phyloP scores from a whole-genome alignment of 495 filamentous ascomycete genomes.

The Tuber umbilicatum region DNA sequence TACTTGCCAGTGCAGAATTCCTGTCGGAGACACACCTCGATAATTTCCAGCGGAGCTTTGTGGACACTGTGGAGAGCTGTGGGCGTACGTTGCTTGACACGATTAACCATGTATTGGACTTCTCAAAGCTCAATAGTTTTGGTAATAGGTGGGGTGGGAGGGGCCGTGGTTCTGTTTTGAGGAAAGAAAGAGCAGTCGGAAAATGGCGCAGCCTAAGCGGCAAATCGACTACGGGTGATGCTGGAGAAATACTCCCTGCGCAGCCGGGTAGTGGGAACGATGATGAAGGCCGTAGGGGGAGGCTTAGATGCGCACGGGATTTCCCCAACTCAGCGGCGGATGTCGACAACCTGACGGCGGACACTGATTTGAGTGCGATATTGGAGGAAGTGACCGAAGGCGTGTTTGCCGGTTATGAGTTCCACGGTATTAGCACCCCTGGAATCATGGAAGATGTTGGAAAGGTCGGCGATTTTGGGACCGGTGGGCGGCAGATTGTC shows the following conservation, averaged over 20 bases:
- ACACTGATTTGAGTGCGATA: slow-evolving; percentile 48
- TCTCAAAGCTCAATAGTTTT: slow-evolving; percentile 58
- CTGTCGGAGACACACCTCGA: slow-evolving; percentile 52
- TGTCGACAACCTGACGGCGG: slow-evolving; percentile 39
- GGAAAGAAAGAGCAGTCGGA: slow-evolving; percentile 24
- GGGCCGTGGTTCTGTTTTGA: slow-evolving; percentile 15
- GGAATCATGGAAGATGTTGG: slow-evolving; percentile 39
- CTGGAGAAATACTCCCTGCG: background rate
- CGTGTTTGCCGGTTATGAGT: slow-evolving; percentile 51
- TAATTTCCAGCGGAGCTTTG: slow-evolving; percentile 54
- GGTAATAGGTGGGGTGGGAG: slow-evolving; percentile 32
- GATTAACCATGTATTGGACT: slow-evolving; percentile 70
- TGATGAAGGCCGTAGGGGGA: slow-evolving; percentile 16
- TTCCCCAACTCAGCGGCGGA: slow-evolving; percentile 16
- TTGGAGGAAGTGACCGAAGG: slow-evolving; percentile 57
- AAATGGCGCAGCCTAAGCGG: slow-evolving; percentile 16
- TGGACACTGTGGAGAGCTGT: slow-evolving; percentile 68
- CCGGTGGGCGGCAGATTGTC: slow-evolving; percentile 9
- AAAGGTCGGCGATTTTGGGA: slow-evolving; percentile 13
- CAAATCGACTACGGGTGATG: slow-evolving; percentile 9
- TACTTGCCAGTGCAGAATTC: slow-evolving; percentile 66
- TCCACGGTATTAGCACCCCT: slow-evolving; percentile 36
- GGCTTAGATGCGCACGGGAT: background rate
- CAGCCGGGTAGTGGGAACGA: slow-evolving; percentile 8
- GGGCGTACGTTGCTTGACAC: slow-evolving; percentile 71